Evolutionary conservation across 768 basidiomycete species (phyloP), one percentile per base, ranked within the genome.

Genomic region (Arthromyces matolae): DNA sequence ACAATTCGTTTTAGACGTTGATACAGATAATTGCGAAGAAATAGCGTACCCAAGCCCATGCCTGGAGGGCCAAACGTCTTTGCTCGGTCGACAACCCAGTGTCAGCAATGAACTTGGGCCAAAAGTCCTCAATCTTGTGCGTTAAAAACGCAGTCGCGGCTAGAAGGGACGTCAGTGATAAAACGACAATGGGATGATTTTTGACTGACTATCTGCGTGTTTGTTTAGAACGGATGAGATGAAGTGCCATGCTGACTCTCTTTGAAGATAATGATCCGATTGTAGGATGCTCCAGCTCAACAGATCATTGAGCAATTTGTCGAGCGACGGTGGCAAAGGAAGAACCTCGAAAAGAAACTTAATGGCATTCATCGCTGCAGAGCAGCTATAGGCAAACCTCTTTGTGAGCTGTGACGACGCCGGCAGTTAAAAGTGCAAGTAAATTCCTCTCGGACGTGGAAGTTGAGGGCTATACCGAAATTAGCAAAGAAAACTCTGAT

Each of bases 201-300:
- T 18, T 18, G 35, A 54, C 76, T 52, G 39, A 92, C 93, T 82
- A 32, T 82, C 75, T 8, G 73, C 71, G 29, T 82, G 79, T 64
- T 93, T 91, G 63, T 97, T 96, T 22, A 93, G 65, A n/a, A 89
- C 66, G 0, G 84, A 77, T 1, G 84, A 75, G 14, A 91, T 61
- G 3, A 82, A 57, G 31, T 83, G 76, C 57, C 78, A 71, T 2
- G 75, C 78, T 22, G 81, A 75, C 24, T 76, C 72, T 52, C 71
- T 69, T 60, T 89, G 86, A 0, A 76, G 54, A 35, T 70, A 64
- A 41, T 68, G 78, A 14, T 75, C 72, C 3, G 76, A 68, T 9
- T 63, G 56, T 5, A 67, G 57, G 18, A 89, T 64, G 32, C 75
- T 73, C 89, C 89, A 93, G 7, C 63, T 57, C 10, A 89, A 62